Percentiles rank a stretch among this genome's conserved stretches.
Conservation (phyloP, 1,139 yeast species). For the Pichiaceae sp. region DNA sequence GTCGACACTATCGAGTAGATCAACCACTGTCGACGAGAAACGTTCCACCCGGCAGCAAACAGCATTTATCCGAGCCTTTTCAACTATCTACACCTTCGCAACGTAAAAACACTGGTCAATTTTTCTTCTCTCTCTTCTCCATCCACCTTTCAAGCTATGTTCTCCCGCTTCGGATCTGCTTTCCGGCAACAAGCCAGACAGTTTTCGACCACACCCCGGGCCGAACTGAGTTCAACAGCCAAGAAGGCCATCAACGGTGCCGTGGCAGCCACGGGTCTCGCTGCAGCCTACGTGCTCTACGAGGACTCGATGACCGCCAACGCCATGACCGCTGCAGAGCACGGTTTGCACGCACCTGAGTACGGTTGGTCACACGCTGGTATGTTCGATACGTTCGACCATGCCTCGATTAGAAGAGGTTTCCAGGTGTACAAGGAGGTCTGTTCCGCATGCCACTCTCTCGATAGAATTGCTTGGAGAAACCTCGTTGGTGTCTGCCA, state of each 20-base stretch:
- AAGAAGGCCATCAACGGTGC: slow-evolving; percentile 55
- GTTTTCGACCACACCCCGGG: slow-evolving; percentile 22
- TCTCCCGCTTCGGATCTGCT: slow-evolving; percentile 25
- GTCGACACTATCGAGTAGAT: too few relatives aligned
- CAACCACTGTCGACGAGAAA: too few relatives aligned
- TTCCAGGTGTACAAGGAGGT: slow-evolving; percentile 98
- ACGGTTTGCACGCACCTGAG: slow-evolving; percentile 93
- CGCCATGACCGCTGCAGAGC: slow-evolving; percentile 99
- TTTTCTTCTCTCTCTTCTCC: neutral
- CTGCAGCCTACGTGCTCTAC: slow-evolving; percentile 69
- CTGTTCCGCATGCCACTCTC: slow-evolving; percentile 97
- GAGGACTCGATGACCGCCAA: slow-evolving; percentile 76
- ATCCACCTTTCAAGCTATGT: slow-evolving; percentile 16
- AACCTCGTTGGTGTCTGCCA: slow-evolving; percentile 95
- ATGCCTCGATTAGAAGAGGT: slow-evolving; percentile 96
- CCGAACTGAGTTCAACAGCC: slow-evolving; percentile 35
- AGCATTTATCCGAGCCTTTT: too few relatives aligned
- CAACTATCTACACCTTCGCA: too few relatives aligned
- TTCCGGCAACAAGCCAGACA: slow-evolving; percentile 26
- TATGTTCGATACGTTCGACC: slow-evolving; percentile 89
- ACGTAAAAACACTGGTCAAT: too few relatives aligned
- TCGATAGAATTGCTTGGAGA: slow-evolving; percentile 98
- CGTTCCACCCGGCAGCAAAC: too few relatives aligned
- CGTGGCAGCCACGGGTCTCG: slow-evolving; percentile 59
- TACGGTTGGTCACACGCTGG: slow-evolving; percentile 94